Evolutionary conservation across 805 yeast species (phyloP).

Genomic region (Tetrapisispora iriomotensis): DNA sequence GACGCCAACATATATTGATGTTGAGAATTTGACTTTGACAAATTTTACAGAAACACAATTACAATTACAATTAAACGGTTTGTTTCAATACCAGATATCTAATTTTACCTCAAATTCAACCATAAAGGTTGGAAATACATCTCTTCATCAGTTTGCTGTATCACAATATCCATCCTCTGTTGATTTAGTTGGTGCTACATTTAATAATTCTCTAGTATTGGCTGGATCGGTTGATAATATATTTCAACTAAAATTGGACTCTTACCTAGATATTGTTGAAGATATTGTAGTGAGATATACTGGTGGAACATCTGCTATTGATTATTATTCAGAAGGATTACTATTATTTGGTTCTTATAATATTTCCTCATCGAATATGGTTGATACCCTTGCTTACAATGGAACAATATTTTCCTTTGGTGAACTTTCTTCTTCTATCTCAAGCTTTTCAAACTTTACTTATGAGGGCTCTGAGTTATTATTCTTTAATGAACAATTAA

Average conservation of each 20-base stretch:
- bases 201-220: conserved; percentile 39
- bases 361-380: conserved; percentile 5
- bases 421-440: conserved; percentile 3
- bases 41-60: background rate
- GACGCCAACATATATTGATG: conserved; percentile 5
- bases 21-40: background rate
- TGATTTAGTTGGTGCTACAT: conserved; percentile 21
- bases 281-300: conserved; percentile 6
- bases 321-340: conserved; percentile 28
- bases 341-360: conserved; percentile 22
- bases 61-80: conserved; percentile 43
- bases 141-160: conserved; percentile 34
- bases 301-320: conserved; percentile 15
- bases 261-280: conserved; percentile 12
- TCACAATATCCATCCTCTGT: conserved; percentile 21
- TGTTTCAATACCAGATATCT: conserved; percentile 69
- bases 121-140: conserved; percentile 38
- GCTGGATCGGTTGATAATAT: conserved; percentile 39
- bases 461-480: conserved; percentile 13
- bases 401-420: conserved; percentile 14
- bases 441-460: conserved; percentile 15
- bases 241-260: conserved; percentile 24
- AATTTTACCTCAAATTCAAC: conserved; percentile 44
- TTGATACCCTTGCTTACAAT: conserved; percentile 14
- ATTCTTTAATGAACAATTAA: conserved; percentile 18